Base-by-base conservation (phyloP, 2,329 filamentous ascomycete species). In the Xylariaceae sp. region DNA sequence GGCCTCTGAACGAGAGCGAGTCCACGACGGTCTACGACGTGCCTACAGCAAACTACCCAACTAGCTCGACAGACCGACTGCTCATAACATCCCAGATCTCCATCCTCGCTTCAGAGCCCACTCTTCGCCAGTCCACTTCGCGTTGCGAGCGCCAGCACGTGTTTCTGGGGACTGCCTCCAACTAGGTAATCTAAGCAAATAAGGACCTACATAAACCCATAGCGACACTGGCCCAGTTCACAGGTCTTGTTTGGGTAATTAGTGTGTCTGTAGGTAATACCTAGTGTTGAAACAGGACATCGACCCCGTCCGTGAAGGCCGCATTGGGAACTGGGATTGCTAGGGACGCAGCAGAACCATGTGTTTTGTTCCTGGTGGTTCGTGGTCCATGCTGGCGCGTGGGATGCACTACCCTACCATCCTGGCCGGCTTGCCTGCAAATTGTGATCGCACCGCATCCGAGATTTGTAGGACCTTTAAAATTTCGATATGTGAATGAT, bases 111-210 rank as follows among this genome's bases (percentile, higher is more conserved):
- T 51, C 59, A 56, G 60, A 30, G 23, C 23, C 23, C 23, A 30
- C 23, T 30, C 23, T 30, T 30, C 23, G 23, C 23, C 23, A 61
- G 47, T 58, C 63, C 61, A 63, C 61, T 65, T 65, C 57, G 53
- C 58, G 61, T 55, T 60, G 59, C 53, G 51, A 59, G 63, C 60
- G 61, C 57, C 55, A 59, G 63, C 63, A 65, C 63, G 63, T 64
- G 62, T 60, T 63, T 63, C 58, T 15, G 17, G 51, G 50, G 37
- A 53, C 51, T 44, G 62, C 55, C 53, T 59, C 53, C 55, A 55
- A 56, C 48, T 51, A n/a, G n/a, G n/a, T n/a, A 13, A 41, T 41
- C 9, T 13, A 10, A 41, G 37, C 37, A 41, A 9, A 41, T 41
- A 30, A 30, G 23, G 23, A 30, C 23, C 23, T 30, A 30, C 23